A percentile compares a stretch with the other conserved stretches of the same genome.
These are phyloP conservation scores for Pseudonitzschia multistriata DNA, from an alignment of 108 stramenopile species.

Conservation along the genomic window DNA sequence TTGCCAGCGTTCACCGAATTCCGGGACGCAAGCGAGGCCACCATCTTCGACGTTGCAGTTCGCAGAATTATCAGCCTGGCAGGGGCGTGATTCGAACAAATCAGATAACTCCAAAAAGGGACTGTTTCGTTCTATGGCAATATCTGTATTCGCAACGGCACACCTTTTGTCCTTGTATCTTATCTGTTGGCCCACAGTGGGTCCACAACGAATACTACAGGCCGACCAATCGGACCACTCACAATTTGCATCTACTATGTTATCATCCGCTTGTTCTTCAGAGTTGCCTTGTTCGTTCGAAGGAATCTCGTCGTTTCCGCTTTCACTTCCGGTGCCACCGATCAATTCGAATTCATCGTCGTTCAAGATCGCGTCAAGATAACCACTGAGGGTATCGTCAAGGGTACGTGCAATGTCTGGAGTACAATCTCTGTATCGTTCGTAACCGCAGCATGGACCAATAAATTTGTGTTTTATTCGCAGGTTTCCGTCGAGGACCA, in stretches of 20 bases:
- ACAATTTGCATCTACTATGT: background rate
- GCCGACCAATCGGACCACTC: slow-evolving; percentile 41
- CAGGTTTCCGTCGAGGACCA: slow-evolving; percentile 39
- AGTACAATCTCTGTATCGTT: slow-evolving; percentile 37
- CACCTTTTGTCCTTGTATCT: slow-evolving; percentile 12
- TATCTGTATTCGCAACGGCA: background rate
- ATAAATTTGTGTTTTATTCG: slow-evolving; percentile 42
- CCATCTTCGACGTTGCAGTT: slow-evolving; percentile 15
- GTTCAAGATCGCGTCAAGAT: slow-evolving; percentile 28
- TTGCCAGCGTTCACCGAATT: slow-evolving; percentile 2
- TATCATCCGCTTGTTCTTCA: background rate
- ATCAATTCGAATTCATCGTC: slow-evolving; percentile 4
- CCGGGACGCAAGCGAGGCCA: background rate
- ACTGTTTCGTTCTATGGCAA: background rate
- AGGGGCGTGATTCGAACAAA: background rate
- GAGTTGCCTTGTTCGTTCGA: background rate
- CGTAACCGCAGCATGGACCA: slow-evolving; percentile 57
- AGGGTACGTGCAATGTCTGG: slow-evolving; percentile 36
- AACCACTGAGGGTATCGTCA: slow-evolving; percentile 27
- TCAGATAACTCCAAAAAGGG: background rate
- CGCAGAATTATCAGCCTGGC: background rate
- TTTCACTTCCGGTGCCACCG: background rate
- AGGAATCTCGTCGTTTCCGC: background rate
- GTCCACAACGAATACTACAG: slow-evolving; percentile 44
- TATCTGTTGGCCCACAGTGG: slow-evolving; percentile 29